Percentiles rank a stretch among this genome's conserved stretches.
phyloP scores from a whole-genome alignment of 306 rosid genomes.

The Prunus mongolica region DNA sequence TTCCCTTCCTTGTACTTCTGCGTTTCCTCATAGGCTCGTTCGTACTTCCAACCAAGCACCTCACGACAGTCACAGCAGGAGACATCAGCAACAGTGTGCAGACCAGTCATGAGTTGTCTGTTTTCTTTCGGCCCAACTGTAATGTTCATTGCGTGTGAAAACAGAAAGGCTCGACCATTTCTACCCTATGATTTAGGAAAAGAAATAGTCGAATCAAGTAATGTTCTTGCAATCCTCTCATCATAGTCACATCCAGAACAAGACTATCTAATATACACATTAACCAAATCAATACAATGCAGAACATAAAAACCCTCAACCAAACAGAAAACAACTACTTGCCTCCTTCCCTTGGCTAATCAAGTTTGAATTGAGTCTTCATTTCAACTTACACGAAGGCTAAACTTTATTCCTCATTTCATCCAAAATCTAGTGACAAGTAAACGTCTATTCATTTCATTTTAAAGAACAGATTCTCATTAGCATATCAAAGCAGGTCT shows the following conservation, averaged over 20 bases:
- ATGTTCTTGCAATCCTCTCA: constrained; percentile 3
- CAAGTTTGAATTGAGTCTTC: not conserved
- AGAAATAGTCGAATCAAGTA: not conserved
- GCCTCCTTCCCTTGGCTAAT: not conserved
- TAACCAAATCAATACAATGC: not conserved
- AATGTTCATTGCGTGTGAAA: constrained; percentile 39
- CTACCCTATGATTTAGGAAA: constrained; percentile 42
- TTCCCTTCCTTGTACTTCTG: constrained; percentile 50
- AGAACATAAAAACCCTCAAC: not conserved
- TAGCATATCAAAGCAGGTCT: not conserved
- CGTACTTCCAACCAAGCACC: constrained; percentile 48
- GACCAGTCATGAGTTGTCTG: constrained; percentile 41
- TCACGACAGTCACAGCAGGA: constrained; percentile 36
- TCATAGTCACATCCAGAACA: constrained; percentile 3
- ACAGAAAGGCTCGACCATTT: constrained; percentile 66
- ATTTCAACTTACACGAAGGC: not conserved
- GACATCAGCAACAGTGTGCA: constrained; percentile 46
- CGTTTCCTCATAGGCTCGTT: constrained; percentile 38
- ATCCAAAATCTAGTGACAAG: not conserved
- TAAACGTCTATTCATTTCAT: not conserved
- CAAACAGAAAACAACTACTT: not conserved
- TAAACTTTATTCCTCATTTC: not conserved
- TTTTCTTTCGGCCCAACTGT: constrained; percentile 35
- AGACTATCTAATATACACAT: not conserved
- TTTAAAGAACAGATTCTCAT: not conserved